Evolutionary conservation across 177 flowering plant species (phyloP).

Genomic region (Vitis hybrid): DNA sequence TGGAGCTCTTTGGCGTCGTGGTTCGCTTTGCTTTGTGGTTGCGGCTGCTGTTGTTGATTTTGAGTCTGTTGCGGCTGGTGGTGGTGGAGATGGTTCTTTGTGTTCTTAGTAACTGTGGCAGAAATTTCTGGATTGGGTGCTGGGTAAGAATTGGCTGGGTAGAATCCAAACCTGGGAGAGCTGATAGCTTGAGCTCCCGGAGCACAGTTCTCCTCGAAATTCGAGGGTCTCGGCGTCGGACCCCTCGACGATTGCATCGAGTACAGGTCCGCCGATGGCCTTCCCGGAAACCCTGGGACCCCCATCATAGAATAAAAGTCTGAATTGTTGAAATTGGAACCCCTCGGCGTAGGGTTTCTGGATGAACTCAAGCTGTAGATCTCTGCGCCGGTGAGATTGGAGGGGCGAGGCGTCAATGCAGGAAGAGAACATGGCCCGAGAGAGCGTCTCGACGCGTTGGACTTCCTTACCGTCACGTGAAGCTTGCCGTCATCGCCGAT

Average conservation of each 20-base stretch:
- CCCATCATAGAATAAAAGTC: constrained; percentile 92
- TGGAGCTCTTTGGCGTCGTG: constrained; percentile 95
- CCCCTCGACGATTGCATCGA: constrained; percentile 89
- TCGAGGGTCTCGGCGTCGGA: constrained; percentile 87
- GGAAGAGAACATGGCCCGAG: constrained; percentile 38
- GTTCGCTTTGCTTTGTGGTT: constrained; percentile 28
- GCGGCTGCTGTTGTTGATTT: constrained; percentile 5
- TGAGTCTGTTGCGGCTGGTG: constrained; percentile 26
- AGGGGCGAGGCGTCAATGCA: constrained; percentile 79
- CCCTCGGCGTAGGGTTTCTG: constrained; percentile 85
- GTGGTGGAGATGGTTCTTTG: constrained; percentile 12
- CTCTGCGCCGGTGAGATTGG: constrained; percentile 95
- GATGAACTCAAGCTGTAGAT: constrained; percentile 92
- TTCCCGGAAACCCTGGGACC: constrained; percentile 42
- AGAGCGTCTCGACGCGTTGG: constrained; percentile 75
- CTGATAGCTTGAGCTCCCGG: constrained; percentile 20
- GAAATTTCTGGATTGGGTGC: constrained; percentile 88
- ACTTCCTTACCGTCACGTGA: constrained; percentile 89
- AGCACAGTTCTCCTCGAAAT: constrained; percentile 71
- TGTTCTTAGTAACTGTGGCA: constrained; percentile 11
- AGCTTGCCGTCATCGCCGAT: constrained; percentile 87
- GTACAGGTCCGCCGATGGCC: constrained; percentile 73
- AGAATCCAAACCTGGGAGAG: constrained; percentile 80
- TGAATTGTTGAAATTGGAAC: constrained; percentile 73
- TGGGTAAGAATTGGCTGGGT: constrained; percentile 64